Evolutionary conservation across 2,329 filamentous ascomycete genomes (phyloP), one percentile per base, ranked within the genome.

Genomic region (Eutypella sp.): DNA sequence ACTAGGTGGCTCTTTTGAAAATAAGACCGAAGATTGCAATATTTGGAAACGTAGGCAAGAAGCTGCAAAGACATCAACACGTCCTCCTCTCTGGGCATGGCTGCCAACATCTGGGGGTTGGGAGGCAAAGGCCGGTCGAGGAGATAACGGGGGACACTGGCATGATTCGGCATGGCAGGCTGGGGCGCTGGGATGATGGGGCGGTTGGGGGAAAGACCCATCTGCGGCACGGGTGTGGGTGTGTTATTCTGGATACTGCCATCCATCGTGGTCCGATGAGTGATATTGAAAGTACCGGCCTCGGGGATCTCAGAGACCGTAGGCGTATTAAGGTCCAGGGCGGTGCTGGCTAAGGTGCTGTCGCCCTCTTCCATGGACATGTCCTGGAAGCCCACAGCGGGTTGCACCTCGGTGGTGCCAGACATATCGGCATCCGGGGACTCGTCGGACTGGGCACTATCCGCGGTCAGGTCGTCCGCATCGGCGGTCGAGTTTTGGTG

Each of bases 21-120:
- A 67, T 96, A 99, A 4, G 89, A 85, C 16, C 93, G 83, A 24
- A 99, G 79, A 58, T 95, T 95, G 75, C 93, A 97, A 69, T 99
- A 99, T 67, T 99, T 99, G 20, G 91, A 96, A 46, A 99, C 92
- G 64, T 99, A 99, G 15, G 93, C 93, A 39, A 99, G 79, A 18
- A 99, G 80, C 67, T 99, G 93, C 31, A 99, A 77, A 5, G 93
- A 96, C 92, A 99, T 96, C 52, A 99, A 75, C 2, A 99, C 93
- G 60, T 99, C 93, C 66, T 99, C 93, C 58, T 99, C 93, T 42
- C 93, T 83, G 9, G 93, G 93, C 87, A 97, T 95, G 10, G 90
- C 86, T 23, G 91, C 88, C 25, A 96, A 73, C 57, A 95, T 84
- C 55, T 85, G 84, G 15, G 85, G 79, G 59, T 82, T 80, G 22